These are phyloP conservation scores for Saksenaea vasiformis DNA, from an alignment of 371 early-diverging fungal genomes.

Conservation along the genomic window DNA sequence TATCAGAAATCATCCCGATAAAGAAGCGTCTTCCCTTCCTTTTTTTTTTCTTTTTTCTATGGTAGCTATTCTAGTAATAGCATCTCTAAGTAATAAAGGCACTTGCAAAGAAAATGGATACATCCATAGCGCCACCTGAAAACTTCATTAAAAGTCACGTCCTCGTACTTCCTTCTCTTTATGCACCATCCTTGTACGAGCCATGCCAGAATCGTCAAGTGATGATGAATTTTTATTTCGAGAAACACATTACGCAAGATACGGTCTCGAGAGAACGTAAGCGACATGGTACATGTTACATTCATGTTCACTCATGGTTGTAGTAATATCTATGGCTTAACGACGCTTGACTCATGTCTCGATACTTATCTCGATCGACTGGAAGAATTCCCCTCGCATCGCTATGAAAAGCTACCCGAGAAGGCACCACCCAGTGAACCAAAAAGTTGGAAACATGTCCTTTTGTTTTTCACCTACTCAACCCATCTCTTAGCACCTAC, in stretches of 20 bases:
- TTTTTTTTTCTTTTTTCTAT: neutral
- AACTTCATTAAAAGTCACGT: too few species aligned
- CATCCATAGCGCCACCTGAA: too few species aligned
- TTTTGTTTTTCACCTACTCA: neutral
- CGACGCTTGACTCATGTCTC: slow-evolving; percentile 34
- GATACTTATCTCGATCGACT: slow-evolving; percentile 40
- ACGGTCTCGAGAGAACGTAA: slow-evolving; percentile 52
- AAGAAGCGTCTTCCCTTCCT: neutral
- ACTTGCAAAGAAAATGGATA: too few species aligned
- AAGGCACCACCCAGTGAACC: slow-evolving; percentile 19
- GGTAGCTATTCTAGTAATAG: too few species aligned
- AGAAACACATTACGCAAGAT: slow-evolving; percentile 55
- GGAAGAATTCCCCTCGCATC: slow-evolving; percentile 49
- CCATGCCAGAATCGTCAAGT: slow-evolving; percentile 2
- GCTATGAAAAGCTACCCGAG: slow-evolving; percentile 30
- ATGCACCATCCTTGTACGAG: neutral
- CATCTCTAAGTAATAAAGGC: too few species aligned
- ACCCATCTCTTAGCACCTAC: slow-evolving; percentile 13
- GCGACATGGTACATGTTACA: neutral
- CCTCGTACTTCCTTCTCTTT: neutral
- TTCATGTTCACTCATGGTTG: neutral
- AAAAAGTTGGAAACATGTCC: slow-evolving; percentile 11
- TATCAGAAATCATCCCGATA: slow-evolving; percentile 46
- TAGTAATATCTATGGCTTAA: slow-evolving; percentile 52
- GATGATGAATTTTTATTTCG: slow-evolving; percentile 39